Base-by-base conservation (phyloP, 495 filamentous ascomycete genomes). In the Astrothelium subdiscretum region DNA sequence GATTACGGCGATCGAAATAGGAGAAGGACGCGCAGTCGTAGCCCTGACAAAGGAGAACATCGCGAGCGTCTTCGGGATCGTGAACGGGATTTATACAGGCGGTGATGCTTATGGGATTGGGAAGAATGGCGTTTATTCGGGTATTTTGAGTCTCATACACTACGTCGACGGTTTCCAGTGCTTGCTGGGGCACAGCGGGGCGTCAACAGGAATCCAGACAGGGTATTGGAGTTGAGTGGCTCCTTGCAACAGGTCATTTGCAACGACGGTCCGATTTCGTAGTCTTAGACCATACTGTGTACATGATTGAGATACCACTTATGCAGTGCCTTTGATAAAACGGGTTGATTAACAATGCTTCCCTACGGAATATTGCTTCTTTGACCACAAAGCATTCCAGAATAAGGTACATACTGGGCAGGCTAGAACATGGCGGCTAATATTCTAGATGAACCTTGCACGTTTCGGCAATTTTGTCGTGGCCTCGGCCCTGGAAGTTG, bases 11-110 rank as follows among this genome's bases (percentile, higher is more conserved):
- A 48, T 51, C 54, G 58, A 15, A 57, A 66, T 42, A 60, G 64
- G 52, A 24, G 67, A 48, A 59, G 67, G 44, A 69, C 67, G 26
- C 52, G 67, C 27, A 69, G 67, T 58, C 42, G 67, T 20, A 65
- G 62, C 44, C 67, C 67, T 0, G 65, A 61, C 13, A 48, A 62
- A 31, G 58, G 60, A 40, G 27, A 58, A 32, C 52, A 43, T 32
- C 42, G 66, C 2, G 64, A 66, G 31, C 32, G 65, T 40, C 20
- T 58, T 32, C 59, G 60, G 40, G 40, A 68, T 29, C 51, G 68
- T 22, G 68, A 70, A 42, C 59, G 66, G 43, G 68, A 68, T 32
- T 20, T 65, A 4, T 69, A 69, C 38, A 32, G 66, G 43, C 61
- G 66, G 38, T 66, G 58, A 63, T 5, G 20, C 12, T 26, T 8